These are phyloP conservation scores for Daldinia loculata DNA, from an alignment of 495 filamentous ascomycete species.

Conservation along the genomic window DNA sequence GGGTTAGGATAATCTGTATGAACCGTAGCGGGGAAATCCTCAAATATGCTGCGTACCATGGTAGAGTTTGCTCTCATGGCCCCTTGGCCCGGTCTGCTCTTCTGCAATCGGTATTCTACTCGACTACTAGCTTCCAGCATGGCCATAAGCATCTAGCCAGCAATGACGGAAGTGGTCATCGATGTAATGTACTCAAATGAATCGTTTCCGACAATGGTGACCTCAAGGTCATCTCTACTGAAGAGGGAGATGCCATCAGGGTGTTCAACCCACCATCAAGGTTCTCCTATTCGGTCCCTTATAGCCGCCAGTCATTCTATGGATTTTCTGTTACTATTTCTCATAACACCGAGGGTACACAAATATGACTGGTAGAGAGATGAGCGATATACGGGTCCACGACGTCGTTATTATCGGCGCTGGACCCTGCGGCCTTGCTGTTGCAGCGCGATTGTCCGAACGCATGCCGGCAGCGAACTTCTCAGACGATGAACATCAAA, in stretches of 20 bases:
- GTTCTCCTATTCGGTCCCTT: slow-evolving; percentile 20
- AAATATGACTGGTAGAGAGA: slow-evolving; percentile 14
- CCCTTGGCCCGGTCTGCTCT: not conserved
- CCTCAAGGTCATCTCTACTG: slow-evolving; percentile 16
- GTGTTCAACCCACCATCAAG: slow-evolving; percentile 38
- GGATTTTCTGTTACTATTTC: not conserved
- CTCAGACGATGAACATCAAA: slow-evolving; percentile 71
- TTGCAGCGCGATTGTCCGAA: slow-evolving; percentile 67
- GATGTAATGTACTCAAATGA: slow-evolving; percentile 11
- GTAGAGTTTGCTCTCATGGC: not conserved
- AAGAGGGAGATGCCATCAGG: slow-evolving; percentile 35
- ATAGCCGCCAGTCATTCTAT: slow-evolving; percentile 4
- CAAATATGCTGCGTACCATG: not conserved
- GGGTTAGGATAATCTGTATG: not conserved
- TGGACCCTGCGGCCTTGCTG: slow-evolving; percentile 69
- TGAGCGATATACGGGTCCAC: slow-evolving; percentile 49
- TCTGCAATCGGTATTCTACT: not conserved
- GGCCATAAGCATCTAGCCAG: not conserved
- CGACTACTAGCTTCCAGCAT: not conserved
- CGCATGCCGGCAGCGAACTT: slow-evolving; percentile 69
- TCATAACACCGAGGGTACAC: not conserved
- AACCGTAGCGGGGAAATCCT: not conserved
- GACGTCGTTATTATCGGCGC: slow-evolving; percentile 70
- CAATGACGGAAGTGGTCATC: not conserved
- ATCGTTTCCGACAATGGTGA: slow-evolving; percentile 8